A percentile compares a stretch with the other conserved stretches of the same genome.
Evolutionary conservation across 2,329 filamentous ascomycete species (phyloP).

Genomic region (Beauveria caledonica): DNA sequence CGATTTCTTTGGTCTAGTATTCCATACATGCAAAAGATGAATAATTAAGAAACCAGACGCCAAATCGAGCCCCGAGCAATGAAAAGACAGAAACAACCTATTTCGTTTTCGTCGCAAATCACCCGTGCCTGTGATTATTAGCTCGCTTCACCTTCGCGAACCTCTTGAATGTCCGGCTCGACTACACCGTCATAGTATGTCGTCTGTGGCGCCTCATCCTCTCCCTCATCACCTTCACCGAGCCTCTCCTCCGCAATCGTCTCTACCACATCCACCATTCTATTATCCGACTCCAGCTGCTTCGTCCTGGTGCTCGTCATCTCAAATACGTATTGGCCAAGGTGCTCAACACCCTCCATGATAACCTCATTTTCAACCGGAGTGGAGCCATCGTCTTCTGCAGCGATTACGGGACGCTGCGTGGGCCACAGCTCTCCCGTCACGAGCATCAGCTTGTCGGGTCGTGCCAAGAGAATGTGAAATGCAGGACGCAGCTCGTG

Average conservation of each 20-base stretch:
- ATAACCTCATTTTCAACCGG: conserved; percentile 48
- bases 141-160: conserved; percentile 23
- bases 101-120: background rate
- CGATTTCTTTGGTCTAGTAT: background rate
- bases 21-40: background rate
- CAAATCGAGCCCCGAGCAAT: background rate
- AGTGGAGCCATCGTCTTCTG: conserved; percentile 29
- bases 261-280: conserved; percentile 17
- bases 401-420: conserved; percentile 34
- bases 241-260: conserved; percentile 18
- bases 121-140: background rate
- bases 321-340: conserved; percentile 93
- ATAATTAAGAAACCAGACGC: conserved; percentile 4
- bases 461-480: conserved; percentile 64
- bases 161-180: conserved; percentile 29
- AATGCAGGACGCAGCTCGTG: conserved; percentile 85
- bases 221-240: conserved; percentile 16
- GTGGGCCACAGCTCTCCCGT: conserved; percentile 83
- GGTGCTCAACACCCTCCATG: conserved; percentile 88
- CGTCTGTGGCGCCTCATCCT: conserved; percentile 19
- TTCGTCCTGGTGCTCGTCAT: conserved; percentile 66
- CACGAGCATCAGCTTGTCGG: conserved; percentile 72
- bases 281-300: conserved; percentile 36
- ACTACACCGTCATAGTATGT: conserved; percentile 21
- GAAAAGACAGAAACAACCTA: background rate